Evolutionary conservation across 1,139 yeast species (phyloP).

Genomic region (Meyerozyma athensensis): DNA sequence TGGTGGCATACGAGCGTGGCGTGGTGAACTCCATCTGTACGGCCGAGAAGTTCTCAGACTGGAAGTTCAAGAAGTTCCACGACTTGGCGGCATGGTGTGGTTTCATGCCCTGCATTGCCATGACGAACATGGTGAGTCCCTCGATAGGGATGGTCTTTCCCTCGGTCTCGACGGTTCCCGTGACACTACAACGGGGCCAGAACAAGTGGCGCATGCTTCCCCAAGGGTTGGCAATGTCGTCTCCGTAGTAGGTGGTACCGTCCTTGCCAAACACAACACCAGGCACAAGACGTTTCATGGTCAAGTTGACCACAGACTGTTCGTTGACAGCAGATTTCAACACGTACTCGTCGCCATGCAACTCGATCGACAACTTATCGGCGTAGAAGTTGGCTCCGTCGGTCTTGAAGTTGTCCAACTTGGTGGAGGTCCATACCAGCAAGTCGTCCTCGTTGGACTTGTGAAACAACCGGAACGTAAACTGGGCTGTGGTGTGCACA

Average conservation of each 20-base stretch:
- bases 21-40: constrained; percentile 95
- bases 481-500: constrained; percentile 87
- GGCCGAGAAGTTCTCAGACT: constrained; percentile 67
- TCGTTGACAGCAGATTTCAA: constrained; percentile 64
- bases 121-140: constrained; percentile 78
- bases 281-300: constrained; percentile 57
- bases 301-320: constrained; percentile 70
- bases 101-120: constrained; percentile 99
- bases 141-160: constrained; percentile 30
- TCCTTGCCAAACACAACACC: constrained; percentile 90
- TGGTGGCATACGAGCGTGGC: constrained; percentile 81
- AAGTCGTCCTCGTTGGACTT: constrained; percentile 42
- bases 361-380: constrained; percentile 57
- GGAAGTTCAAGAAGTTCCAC: constrained; percentile 93
- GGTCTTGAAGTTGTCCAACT: constrained; percentile 71
- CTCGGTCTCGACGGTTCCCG: constrained; percentile 53
- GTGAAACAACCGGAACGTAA: constrained; percentile 78
- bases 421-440: constrained; percentile 83
- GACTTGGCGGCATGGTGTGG: constrained; percentile 98
- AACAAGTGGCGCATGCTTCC: constrained; percentile 93
- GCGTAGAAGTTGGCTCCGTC: constrained; percentile 84
- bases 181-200: constrained; percentile 84
- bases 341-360: constrained; percentile 49
- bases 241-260: constrained; percentile 83
- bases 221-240: constrained; percentile 82